Conservation (phyloP, 495 filamentous ascomycete genomes). For the Aspergillus egyptiacus region DNA sequence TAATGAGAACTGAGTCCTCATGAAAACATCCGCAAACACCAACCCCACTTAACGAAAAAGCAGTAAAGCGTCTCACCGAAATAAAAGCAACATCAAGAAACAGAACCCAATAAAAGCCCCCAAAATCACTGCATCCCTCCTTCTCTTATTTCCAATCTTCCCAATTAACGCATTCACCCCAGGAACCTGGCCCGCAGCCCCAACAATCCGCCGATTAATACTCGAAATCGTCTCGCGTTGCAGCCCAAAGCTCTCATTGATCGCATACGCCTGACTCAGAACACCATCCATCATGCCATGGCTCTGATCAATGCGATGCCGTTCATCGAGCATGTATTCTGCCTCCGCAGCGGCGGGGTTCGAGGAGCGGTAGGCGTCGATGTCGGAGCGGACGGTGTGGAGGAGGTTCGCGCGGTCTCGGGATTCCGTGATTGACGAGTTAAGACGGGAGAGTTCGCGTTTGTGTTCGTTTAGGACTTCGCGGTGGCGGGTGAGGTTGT, state of each 20-base stretch:
- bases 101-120: conserved; percentile 86
- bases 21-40: conserved; percentile 13
- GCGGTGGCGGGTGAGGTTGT: conserved; percentile 86
- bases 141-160: conserved; percentile 91
- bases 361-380: conserved; percentile 74
- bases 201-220: conserved; percentile 83
- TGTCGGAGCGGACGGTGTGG: conserved; percentile 83
- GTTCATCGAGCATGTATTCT: conserved; percentile 95
- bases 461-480: conserved; percentile 84
- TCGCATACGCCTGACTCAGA: conserved; percentile 92
- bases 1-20: conserved; percentile 10
- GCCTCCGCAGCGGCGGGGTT: conserved; percentile 79
- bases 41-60: background rate
- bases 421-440: conserved; percentile 58
- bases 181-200: conserved; percentile 82
- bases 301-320: conserved; percentile 74
- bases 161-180: conserved; percentile 90
- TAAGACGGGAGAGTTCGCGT: conserved; percentile 71
- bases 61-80: conserved; percentile 47
- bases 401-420: conserved; percentile 90
- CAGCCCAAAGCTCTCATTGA: conserved; percentile 82
- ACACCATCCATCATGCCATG: conserved; percentile 85
- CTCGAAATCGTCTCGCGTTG: conserved; percentile 81
- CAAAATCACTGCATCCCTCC: conserved; percentile 90
- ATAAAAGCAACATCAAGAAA: conserved; percentile 78